phyloP scores from a whole-genome alignment of 73 alveolate species.

The Tetrahymena elliotti region DNA sequence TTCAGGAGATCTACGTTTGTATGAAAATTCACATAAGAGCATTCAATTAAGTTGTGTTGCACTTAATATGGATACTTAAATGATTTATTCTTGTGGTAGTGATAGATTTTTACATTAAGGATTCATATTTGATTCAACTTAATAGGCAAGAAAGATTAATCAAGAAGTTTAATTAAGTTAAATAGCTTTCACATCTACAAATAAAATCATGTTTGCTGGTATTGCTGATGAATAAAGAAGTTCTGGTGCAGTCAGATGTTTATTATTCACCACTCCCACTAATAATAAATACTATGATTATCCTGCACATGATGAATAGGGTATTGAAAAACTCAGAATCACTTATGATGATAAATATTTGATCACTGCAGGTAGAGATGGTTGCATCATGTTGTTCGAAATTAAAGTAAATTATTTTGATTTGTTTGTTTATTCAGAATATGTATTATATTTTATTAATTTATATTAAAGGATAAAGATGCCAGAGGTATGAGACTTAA shows the following conservation, averaged over 20 bases:
- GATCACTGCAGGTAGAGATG: slow-evolving; percentile 82
- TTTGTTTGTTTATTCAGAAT: slow-evolving; percentile 31
- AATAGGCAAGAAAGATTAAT: slow-evolving; percentile 8
- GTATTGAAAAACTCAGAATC: slow-evolving; percentile 78
- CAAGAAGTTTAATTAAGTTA: slow-evolving; percentile 65
- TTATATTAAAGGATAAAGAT: slow-evolving; percentile 57
- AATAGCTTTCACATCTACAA: slow-evolving; percentile 77
- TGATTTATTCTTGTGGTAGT: slow-evolving; percentile 66
- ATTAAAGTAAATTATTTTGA: slow-evolving; percentile 59
- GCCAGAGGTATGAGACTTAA: slow-evolving; percentile 58
- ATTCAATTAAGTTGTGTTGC: slow-evolving; percentile 49
- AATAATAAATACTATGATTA: slow-evolving; percentile 43
- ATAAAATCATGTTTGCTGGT: slow-evolving; percentile 83
- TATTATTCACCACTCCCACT: slow-evolving; percentile 16
- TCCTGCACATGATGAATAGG: slow-evolving; percentile 79
- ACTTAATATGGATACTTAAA: slow-evolving; percentile 20
- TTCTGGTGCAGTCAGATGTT: slow-evolving; percentile 16
- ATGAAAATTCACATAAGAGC: slow-evolving; percentile 56
- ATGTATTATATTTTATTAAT: not conserved
- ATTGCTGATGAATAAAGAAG: slow-evolving; percentile 82
- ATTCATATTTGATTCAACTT: not conserved
- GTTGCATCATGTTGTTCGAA: slow-evolving; percentile 63
- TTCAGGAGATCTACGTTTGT: slow-evolving; percentile 33
- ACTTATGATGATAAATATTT: slow-evolving; percentile 76
- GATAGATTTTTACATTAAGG: slow-evolving; percentile 55